Evolutionary conservation across 495 filamentous ascomycete genomes (phyloP).

Genomic region (Chaetomidium leptoderma): DNA sequence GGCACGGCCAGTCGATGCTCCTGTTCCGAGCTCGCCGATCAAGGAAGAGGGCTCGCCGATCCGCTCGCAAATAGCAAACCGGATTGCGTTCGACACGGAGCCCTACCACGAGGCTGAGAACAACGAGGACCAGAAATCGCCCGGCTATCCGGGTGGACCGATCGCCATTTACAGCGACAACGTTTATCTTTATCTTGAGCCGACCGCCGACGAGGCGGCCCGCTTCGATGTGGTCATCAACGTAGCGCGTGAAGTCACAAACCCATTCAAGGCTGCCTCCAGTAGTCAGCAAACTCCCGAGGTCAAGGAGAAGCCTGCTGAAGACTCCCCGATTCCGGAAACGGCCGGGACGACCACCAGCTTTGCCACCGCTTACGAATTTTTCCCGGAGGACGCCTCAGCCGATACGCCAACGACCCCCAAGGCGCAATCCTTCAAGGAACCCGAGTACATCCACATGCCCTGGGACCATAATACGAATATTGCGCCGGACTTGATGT

Average conservation of each 20-base stretch:
- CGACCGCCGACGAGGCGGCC: slow-evolving; percentile 75
- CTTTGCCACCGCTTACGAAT: slow-evolving; percentile 70
- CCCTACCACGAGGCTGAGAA: slow-evolving; percentile 50
- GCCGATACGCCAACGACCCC: slow-evolving; percentile 55
- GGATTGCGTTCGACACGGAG: slow-evolving; percentile 49
- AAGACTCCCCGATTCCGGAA: slow-evolving; percentile 57
- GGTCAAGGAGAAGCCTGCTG: slow-evolving; percentile 20
- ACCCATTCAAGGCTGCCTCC: slow-evolving; percentile 62
- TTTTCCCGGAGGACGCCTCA: slow-evolving; percentile 33
- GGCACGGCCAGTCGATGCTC: slow-evolving; percentile 31
- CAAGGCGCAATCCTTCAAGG: slow-evolving; percentile 45
- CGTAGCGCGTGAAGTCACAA: slow-evolving; percentile 88
- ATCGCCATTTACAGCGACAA: slow-evolving; percentile 88
- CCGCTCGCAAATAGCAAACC: slow-evolving; percentile 53
- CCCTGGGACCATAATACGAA: slow-evolving; percentile 98
- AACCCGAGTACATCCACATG: slow-evolving; percentile 93
- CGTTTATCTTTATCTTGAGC: slow-evolving; percentile 90
- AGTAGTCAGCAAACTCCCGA: slow-evolving; percentile 27
- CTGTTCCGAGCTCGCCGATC: slow-evolving; percentile 42
- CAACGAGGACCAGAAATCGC: slow-evolving; percentile 74
- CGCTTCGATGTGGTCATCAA: slow-evolving; percentile 92
- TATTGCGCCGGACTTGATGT: slow-evolving; percentile 78
- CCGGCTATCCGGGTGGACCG: slow-evolving; percentile 88
- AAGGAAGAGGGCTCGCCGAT: slow-evolving; percentile 78
- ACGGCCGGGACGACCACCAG: slow-evolving; percentile 66